Base-by-base conservation (phyloP, 2,329 filamentous ascomycete genomes). In the Pestalotiopsis sp. region DNA sequence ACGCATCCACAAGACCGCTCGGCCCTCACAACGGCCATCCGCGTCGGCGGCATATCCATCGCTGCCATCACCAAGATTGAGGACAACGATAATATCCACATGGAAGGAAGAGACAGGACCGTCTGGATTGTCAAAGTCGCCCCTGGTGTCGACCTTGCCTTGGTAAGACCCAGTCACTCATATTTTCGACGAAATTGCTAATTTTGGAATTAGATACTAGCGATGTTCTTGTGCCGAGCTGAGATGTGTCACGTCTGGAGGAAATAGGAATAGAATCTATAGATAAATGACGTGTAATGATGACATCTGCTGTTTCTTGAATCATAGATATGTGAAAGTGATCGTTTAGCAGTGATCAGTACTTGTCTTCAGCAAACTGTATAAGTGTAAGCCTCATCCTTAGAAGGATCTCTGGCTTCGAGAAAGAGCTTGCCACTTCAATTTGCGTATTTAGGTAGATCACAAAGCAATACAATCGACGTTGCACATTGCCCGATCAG, bases 201-300 rank as follows among this genome's bases (percentile, higher is more conserved):
- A 17, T 31, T 57, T 27, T 49, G 23, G 20, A 13, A 49, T 67
- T 9, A 59, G 23, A 39, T 36, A 31, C 41, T 69, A 3, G 60
- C 13, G 9, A 14, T 58, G 20, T 38, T 25, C 23, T 38, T 71
- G 17, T 71, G 68, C 57, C 65, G 68, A 14, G 67, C 70, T 20
- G 68, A 71, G 38, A 66, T 69, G 57, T 55, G 63, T 39, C 64
- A 67, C 45, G 61, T 65, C 7, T 70, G 67, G 65, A 68, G 55
- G 25, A 57, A 70, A 41, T 67, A 45, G 45, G 20, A n/a, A 9
- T 9, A n/a, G 9, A 36, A 36, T 36, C 7, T 36, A 36, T 9
- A 36, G 31, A 36, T 36, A 36, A 36, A 36, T 36, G 31, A 36
- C 31, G 7, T 36, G 7, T 9, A 36, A 36, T 36, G 7, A 36